Conservation (phyloP, 768 basidiomycete genomes). For the Pleurotus tuber-regium region DNA sequence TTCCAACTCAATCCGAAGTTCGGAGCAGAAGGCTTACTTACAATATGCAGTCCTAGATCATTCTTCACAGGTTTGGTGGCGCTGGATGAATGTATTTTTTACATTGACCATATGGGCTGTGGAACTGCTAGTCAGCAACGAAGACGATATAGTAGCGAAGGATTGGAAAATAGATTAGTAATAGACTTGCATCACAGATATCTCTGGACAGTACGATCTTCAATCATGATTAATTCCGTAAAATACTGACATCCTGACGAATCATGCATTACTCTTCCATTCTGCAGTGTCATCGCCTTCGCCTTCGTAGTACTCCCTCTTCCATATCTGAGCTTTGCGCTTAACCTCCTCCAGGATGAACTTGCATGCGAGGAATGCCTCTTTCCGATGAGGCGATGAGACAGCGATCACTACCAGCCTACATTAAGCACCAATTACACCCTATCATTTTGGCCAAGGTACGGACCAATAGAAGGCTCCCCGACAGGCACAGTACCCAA, state of each 20-base stretch:
- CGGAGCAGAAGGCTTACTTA: conserved; percentile 3
- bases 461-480: conserved; percentile 65
- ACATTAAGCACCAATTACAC: background rate
- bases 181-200: background rate
- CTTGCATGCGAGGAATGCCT: conserved; percentile 79
- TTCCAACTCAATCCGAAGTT: background rate
- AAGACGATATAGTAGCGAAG: conserved; percentile 60
- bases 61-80: conserved; percentile 92
- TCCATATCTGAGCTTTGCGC: conserved; percentile 84
- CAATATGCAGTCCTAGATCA: conserved; percentile 68
- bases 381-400: conserved; percentile 79
- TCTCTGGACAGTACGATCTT: conserved; percentile 1
- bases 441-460: background rate
- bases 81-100: conserved; percentile 89
- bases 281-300: conserved; percentile 57
- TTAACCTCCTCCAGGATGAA: conserved; percentile 86
- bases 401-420: conserved; percentile 64
- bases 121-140: conserved; percentile 77
- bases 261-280: conserved; percentile 65
- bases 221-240: conserved; percentile 19
- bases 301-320: conserved; percentile 83
- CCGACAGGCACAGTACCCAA: conserved; percentile 77
- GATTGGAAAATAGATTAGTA: conserved; percentile 78
- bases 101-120: conserved; percentile 81
- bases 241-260: background rate